These are phyloP conservation scores for Solanum hybrid DNA, from an alignment of 305 asterid genomes.

Conservation along the genomic window DNA sequence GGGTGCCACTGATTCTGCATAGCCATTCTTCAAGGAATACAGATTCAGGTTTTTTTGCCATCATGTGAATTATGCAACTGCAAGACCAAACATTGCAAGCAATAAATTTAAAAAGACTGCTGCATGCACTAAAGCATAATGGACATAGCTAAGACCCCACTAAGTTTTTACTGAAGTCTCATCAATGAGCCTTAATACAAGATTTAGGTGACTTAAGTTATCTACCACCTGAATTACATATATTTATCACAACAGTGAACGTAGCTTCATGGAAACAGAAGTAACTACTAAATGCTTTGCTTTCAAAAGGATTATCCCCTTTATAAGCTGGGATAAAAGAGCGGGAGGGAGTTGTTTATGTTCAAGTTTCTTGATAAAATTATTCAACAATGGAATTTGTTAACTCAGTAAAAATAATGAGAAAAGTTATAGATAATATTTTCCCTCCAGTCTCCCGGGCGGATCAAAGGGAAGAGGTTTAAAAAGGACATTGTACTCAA, in stretches of 20 bases:
- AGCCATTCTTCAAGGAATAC: slow-evolving; percentile 87
- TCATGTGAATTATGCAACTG: slow-evolving; percentile 23
- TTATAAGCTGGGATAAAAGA: not conserved
- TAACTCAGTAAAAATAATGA: not conserved
- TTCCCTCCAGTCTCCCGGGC: not conserved
- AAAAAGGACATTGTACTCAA: not conserved
- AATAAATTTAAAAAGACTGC: not conserved
- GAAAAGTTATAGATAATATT: not conserved
- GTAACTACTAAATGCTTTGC: not conserved
- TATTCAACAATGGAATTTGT: not conserved
- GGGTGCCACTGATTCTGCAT: slow-evolving; percentile 22
- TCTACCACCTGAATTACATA: not conserved
- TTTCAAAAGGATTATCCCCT: not conserved
- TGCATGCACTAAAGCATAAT: not conserved
- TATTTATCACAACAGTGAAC: not conserved
- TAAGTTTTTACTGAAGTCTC: not conserved
- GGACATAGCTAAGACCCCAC: not conserved
- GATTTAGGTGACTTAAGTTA: not conserved
- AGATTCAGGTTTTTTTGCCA: slow-evolving; percentile 51
- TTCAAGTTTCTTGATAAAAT: not conserved
- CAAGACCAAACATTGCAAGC: slow-evolving; percentile 8
- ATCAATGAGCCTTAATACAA: not conserved
- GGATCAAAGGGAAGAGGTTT: not conserved
- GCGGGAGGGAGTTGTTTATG: not conserved
- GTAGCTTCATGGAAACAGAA: not conserved